Base-by-base conservation (phyloP, 148 eudicot genomes). In the Rhododendron vialii region DNA sequence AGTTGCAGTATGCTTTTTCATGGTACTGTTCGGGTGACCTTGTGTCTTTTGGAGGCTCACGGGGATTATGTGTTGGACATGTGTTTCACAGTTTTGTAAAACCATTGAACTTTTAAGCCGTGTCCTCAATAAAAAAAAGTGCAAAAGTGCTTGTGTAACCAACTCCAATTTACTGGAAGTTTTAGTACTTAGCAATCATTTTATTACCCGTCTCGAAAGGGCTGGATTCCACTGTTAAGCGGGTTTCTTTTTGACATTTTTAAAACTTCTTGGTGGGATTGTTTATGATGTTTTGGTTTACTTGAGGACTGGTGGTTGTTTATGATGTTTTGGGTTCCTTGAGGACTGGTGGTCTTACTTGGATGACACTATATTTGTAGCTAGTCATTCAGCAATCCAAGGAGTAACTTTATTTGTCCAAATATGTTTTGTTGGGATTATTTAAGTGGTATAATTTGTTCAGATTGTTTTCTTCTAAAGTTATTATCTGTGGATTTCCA, bases 401-500 rank as follows among this genome's bases (percentile, higher is more conserved):
- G 41, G 11, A 30, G 80, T 7, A 41, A 24, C 26, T 26, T 28
- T n/a, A 24, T 48, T 48, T 55, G 82, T 28, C 61, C 38, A 50
- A n/a, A 47, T 28, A 8, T 8, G 26, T 53, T 8, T 55, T 12
- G 55, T 51, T 71, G 35, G 33, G 13, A 11, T 81, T 35, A 33
- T 53, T 33, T 4, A 57, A 50, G 63, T 80, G 63, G 63, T 20
- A 30, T 17, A 26, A 30, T 28, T 55, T 35, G 20, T 17, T 57
- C 13, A 14, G 71, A 82, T 7, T 35, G 2, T 82, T 82, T 36
- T 35, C 71, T 57, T 33, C 47, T 57, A 36, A 36, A 36, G 26
- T 82, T 18, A 2, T 50, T 26, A 26, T 80, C 53, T 57, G 41
- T 41, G 45, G 47, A 36, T 30, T 30, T 89, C 63, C 92, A 94